Percentiles rank a stretch among this genome's conserved stretches.
phyloP scores from a whole-genome alignment of 106 monocot genomes.

The Dioscorea zingiberensis region DNA sequence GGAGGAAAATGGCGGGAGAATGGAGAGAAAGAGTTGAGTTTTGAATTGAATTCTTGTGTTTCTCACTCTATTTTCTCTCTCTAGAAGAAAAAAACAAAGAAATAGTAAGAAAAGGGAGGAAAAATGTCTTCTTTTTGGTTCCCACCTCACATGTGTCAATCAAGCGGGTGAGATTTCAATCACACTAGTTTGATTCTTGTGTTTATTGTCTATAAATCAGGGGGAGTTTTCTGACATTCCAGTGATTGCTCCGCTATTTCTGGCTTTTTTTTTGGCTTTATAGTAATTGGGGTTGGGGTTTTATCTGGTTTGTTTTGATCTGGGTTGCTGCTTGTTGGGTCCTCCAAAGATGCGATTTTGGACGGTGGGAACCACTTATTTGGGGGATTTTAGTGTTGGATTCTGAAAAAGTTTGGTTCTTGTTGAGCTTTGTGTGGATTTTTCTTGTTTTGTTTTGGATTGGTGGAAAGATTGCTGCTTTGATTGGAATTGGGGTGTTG shows the following conservation, averaged over 20 bases:
- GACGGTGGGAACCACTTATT: neutral
- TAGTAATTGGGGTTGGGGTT: no score
- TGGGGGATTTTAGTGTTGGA: conserved; percentile 9
- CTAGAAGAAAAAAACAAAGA: no score
- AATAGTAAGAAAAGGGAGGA: neutral
- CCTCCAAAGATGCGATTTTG: conserved; percentile 11
- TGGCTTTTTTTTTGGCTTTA: neutral
- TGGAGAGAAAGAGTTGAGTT: no score
- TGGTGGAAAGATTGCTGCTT: neutral
- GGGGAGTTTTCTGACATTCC: conserved; percentile 3
- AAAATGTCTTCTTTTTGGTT: neutral
- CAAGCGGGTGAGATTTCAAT: conserved; percentile 1
- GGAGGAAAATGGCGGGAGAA: no score
- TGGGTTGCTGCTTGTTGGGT: neutral
- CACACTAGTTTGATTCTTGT: neutral
- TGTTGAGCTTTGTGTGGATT: neutral
- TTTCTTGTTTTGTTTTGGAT: neutral
- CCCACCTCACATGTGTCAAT: neutral
- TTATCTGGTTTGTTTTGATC: neutral
- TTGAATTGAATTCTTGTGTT: no score
- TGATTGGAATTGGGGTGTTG: neutral
- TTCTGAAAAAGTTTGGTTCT: conserved; percentile 5
- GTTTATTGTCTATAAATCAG: neutral
- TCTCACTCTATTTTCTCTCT: no score
- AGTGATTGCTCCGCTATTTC: neutral